phyloP scores from a whole-genome alignment of 352 stramenopile species.

The Pythium coloratum region DNA sequence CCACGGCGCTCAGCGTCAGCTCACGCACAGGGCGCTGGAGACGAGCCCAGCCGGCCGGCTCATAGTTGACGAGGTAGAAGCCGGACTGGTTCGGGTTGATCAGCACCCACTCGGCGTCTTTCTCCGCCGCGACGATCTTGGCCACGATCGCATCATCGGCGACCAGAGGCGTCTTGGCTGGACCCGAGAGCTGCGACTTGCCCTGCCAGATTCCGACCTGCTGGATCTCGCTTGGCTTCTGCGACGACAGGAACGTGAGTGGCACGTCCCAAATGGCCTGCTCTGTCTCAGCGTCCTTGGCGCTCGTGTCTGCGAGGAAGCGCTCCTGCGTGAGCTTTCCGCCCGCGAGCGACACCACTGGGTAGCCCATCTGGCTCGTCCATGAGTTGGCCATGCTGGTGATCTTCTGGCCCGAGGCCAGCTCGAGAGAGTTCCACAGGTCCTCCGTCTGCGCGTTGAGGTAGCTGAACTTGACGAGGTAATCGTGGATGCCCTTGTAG shows the following conservation, averaged over 20 bases:
- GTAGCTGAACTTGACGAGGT: conserved; percentile 94
- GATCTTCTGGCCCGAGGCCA: conserved; percentile 90
- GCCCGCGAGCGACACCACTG: conserved; percentile 81
- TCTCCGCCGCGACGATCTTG: conserved; percentile 31
- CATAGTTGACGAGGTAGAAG: conserved; percentile 95
- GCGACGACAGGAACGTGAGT: conserved; percentile 61
- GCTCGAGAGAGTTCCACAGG: conserved; percentile 93
- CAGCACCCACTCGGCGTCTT: conserved; percentile 89
- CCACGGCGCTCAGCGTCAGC: conserved; percentile 63
- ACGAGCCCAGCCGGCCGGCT: conserved; percentile 76
- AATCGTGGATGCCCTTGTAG: conserved; percentile 89
- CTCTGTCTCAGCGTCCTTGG: conserved; percentile 53
- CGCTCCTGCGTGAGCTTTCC: conserved; percentile 87
- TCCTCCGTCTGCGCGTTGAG: conserved; percentile 94
- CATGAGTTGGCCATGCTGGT: conserved; percentile 91
- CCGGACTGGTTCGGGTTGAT: conserved; percentile 95
- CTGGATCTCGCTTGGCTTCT: conserved; percentile 48
- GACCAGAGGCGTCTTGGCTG: conserved; percentile 27
- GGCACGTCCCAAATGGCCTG: conserved; percentile 82
- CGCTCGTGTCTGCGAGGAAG: conserved; percentile 91
- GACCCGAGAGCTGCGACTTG: conserved; percentile 27
- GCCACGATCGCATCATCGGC: conserved; percentile 70
- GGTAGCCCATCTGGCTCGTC: conserved; percentile 95
- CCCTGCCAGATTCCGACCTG: conserved; percentile 62
- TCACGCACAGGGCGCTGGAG: conserved; percentile 68